These are phyloP conservation scores for Niveomyces coronatus DNA, from an alignment of 2,329 filamentous ascomycete species.

Conservation along the genomic window DNA sequence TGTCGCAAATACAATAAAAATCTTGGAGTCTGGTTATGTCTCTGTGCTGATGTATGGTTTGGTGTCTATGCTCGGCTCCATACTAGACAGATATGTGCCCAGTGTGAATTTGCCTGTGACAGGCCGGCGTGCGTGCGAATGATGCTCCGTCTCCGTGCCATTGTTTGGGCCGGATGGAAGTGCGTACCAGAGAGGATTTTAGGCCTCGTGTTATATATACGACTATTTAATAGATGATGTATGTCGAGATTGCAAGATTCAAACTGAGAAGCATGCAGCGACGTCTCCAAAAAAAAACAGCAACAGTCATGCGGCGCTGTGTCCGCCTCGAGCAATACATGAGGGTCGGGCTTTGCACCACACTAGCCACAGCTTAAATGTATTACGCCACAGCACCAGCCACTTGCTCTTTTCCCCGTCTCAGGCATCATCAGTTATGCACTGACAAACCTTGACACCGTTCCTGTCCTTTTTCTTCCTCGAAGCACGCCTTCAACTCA, in stretches of 20 bases:
- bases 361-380: slow-evolving; percentile 3
- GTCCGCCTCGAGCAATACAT: too few relatives aligned
- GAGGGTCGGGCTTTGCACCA: background rate
- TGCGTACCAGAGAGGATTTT: slow-evolving; percentile 2
- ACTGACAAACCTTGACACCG: background rate
- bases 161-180: background rate
- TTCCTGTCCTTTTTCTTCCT: too few relatives aligned
- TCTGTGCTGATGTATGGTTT: too few relatives aligned
- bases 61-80: background rate
- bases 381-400: too few relatives aligned
- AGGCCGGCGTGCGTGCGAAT: slow-evolving; percentile 8
- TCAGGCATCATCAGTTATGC: background rate
- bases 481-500: background rate
- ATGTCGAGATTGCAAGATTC: slow-evolving; percentile 4
- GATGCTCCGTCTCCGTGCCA: slow-evolving; percentile 9
- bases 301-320: too few relatives aligned
- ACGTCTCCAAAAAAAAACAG: too few relatives aligned
- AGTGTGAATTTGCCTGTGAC: slow-evolving; percentile 4
- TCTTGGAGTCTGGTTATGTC: too few relatives aligned
- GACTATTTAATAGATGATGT: slow-evolving; percentile 9
- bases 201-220: slow-evolving; percentile 8
- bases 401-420: too few relatives aligned
- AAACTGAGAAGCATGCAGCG: too few relatives aligned
- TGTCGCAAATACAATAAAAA: too few relatives aligned
- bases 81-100: background rate